Percentiles rank a stretch among this genome's conserved stretches.
These are phyloP conservation scores for Microbotryum silenes-acaulis DNA, from an alignment of 1,284 basidiomycete genomes.

Conservation along the genomic window DNA sequence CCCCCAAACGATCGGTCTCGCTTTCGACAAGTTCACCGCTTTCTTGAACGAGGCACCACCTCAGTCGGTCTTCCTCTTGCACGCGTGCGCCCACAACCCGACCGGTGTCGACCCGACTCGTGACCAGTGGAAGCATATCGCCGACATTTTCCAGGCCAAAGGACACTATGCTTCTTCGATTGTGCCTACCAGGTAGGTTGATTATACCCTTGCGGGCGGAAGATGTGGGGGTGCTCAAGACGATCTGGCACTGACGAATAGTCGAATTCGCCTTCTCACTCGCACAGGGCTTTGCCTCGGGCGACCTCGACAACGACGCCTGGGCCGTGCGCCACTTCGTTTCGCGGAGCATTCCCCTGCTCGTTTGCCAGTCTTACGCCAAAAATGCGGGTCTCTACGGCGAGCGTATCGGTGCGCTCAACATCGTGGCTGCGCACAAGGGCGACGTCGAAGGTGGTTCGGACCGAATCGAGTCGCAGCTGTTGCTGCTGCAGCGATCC, in stretches of 20 bases:
- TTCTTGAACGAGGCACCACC: constrained; percentile 58
- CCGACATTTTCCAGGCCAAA: constrained; percentile 63
- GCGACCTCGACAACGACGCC: constrained; percentile 78
- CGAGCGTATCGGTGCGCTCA: constrained; percentile 78
- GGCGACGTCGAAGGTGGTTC: constrained; percentile 52
- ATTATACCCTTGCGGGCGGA: constrained; percentile 46
- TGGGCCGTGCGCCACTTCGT: constrained; percentile 91
- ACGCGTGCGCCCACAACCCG: constrained; percentile 87
- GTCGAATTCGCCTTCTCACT: background rate
- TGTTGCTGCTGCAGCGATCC: constrained; percentile 76
- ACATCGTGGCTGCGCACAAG: constrained; percentile 53
- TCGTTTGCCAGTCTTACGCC: constrained; percentile 92
- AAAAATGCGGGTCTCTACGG: constrained; percentile 94
- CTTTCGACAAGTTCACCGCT: constrained; percentile 65
- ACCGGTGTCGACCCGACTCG: constrained; percentile 88
- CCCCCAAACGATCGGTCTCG: constrained; percentile 77
- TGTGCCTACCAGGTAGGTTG: constrained; percentile 89
- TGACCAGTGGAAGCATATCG: constrained; percentile 80
- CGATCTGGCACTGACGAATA: background rate
- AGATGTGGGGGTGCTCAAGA: background rate
- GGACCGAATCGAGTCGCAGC: constrained; percentile 68
- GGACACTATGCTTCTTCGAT: constrained; percentile 90
- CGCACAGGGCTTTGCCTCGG: constrained; percentile 56
- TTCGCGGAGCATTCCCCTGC: constrained; percentile 60
- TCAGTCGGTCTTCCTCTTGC: constrained; percentile 73